Percentiles rank a stretch among this genome's conserved stretches.
Conservation (phyloP, 139 green algal genomes). For the Coccomyxa sp. region DNA sequence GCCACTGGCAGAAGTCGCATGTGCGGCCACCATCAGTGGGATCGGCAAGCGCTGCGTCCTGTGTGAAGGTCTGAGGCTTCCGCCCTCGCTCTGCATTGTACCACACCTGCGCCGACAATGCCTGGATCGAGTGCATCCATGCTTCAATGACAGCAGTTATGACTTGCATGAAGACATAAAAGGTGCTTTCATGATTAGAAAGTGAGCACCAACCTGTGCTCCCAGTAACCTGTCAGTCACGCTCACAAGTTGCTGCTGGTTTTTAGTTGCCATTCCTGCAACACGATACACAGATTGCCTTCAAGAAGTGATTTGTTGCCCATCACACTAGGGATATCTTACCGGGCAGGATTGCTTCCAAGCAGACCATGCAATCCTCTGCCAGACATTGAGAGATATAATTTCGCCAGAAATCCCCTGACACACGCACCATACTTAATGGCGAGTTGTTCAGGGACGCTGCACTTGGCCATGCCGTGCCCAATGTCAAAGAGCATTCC, state of each 20-base stretch:
- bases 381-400: too few relatives aligned
- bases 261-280: constrained; percentile 43
- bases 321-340: not conserved
- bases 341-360: too few relatives aligned
- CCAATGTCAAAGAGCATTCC: constrained; percentile 18
- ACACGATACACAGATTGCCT: not conserved
- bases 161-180: too few relatives aligned
- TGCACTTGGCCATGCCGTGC: constrained; percentile 18
- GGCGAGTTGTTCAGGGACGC: constrained; percentile 20
- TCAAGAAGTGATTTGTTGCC: not conserved
- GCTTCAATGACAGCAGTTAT: not conserved
- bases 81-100: constrained; percentile 59
- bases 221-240: constrained; percentile 46
- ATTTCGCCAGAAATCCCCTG: not conserved
- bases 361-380: too few relatives aligned
- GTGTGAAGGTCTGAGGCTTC: constrained; percentile 69
- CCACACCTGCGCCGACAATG: constrained; percentile 40
- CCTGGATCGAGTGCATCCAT: not conserved
- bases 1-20: constrained; percentile 78
- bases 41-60: constrained; percentile 17
- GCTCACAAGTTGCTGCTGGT: constrained; percentile 59
- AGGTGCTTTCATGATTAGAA: not conserved
- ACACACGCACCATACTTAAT: constrained; percentile 42
- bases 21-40: constrained; percentile 26
- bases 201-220: not conserved